Evolutionary conservation across 805 yeast genomes (phyloP).

Genomic region (Schizosaccharomyces osmophilus): DNA sequence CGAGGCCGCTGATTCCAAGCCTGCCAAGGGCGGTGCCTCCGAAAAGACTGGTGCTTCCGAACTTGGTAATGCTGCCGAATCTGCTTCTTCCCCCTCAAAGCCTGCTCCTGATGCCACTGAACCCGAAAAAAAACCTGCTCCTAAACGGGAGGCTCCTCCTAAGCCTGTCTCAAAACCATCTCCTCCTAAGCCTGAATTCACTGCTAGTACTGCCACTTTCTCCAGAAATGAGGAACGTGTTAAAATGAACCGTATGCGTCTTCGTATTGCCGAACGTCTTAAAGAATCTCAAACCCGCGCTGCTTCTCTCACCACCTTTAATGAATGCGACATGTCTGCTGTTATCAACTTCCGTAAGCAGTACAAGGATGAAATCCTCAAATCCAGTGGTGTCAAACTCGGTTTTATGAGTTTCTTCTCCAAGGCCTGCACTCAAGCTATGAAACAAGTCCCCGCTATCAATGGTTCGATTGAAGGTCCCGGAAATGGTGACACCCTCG

Average conservation of each 20-base stretch:
- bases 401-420: conserved; percentile 99
- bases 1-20: conserved; percentile 4
- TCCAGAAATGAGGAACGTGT: conserved; percentile 75
- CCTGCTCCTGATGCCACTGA: conserved; percentile 8
- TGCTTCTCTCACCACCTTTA: conserved; percentile 91
- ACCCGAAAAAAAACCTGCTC: conserved; percentile 3
- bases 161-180: conserved; percentile 12
- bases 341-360: conserved; percentile 82
- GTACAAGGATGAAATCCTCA: conserved; percentile 88
- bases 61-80: not conserved
- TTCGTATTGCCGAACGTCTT: conserved; percentile 94
- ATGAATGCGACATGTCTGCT: conserved; percentile 90
- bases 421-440: conserved; percentile 76
- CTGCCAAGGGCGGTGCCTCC: not conserved
- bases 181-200: conserved; percentile 11
- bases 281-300: conserved; percentile 98
- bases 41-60: no score
- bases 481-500: conserved; percentile 60
- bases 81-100: not conserved
- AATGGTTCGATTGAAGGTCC: conserved; percentile 72
- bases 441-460: conserved; percentile 82
- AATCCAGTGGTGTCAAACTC: conserved; percentile 77
- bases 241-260: conserved; percentile 97
- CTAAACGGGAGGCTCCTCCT: conserved; percentile 13
- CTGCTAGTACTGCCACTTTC: conserved; percentile 22